These are phyloP conservation scores for Endoconidiophora laricicola DNA, from an alignment of 2,329 filamentous ascomycete genomes.

Conservation along the genomic window DNA sequence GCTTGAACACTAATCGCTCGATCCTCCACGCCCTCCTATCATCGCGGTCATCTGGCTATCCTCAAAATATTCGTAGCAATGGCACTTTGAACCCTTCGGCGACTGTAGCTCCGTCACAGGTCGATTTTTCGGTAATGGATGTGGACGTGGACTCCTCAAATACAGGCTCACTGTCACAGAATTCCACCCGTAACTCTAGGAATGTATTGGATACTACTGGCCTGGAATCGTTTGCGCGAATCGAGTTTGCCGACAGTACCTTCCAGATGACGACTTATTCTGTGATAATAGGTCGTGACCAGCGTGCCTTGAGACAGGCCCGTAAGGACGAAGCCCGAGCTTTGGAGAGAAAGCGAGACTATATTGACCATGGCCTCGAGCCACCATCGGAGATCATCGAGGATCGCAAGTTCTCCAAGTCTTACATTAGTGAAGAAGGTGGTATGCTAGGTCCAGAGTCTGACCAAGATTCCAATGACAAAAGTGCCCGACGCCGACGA, in stretches of 20 bases:
- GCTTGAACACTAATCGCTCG: conserved; percentile 2
- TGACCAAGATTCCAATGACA: conserved; percentile 33
- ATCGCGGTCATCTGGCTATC: background rate
- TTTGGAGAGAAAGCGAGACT: conserved; percentile 30
- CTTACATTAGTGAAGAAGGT: conserved; percentile 52
- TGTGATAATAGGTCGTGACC: conserved; percentile 57
- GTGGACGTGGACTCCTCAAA: background rate
- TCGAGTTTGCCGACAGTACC: conserved; percentile 58
- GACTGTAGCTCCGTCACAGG: conserved; percentile 10
- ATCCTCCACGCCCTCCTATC: conserved; percentile 6
- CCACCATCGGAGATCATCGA: conserved; percentile 33
- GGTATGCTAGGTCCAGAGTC: conserved; percentile 50
- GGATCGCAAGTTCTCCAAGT: conserved; percentile 42
- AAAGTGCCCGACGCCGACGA: conserved; percentile 4
- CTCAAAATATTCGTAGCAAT: background rate
- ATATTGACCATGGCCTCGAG: conserved; percentile 31
- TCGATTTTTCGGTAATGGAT: conserved; percentile 1
- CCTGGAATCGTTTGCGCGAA: conserved; percentile 39
- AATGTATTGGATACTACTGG: conserved; percentile 14
- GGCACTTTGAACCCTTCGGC: conserved; percentile 2
- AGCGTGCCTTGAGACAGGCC: conserved; percentile 39
- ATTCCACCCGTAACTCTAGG: background rate
- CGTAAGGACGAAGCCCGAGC: conserved; percentile 33
- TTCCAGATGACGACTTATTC: conserved; percentile 66
- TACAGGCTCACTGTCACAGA: background rate